phyloP scores from a whole-genome alignment of 1,139 yeast species.

The Yamadazyma membranifaciens region DNA sequence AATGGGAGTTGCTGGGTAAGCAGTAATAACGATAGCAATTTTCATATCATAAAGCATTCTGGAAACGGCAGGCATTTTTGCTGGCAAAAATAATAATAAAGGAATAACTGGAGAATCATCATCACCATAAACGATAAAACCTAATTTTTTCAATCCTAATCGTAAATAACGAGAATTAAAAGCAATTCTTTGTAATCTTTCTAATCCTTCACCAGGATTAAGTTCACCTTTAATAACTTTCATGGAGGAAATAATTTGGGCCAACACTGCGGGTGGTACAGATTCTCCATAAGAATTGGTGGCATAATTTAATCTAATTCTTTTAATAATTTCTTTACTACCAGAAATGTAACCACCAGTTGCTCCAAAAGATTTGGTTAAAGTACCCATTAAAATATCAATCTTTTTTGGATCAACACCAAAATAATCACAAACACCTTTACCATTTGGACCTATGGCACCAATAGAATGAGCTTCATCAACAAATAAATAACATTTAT shows the following conservation, averaged over 20 bases:
- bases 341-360: constrained; percentile 97
- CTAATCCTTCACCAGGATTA: constrained; percentile 90
- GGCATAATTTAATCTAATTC: constrained; percentile 69
- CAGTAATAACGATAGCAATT: constrained; percentile 93
- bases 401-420: constrained; percentile 71
- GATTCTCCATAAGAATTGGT: constrained; percentile 81
- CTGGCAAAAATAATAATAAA: constrained; percentile 79
- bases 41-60: constrained; percentile 75
- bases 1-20: constrained; percentile 96
- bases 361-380: constrained; percentile 97
- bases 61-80: constrained; percentile 91
- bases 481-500: constrained; percentile 85
- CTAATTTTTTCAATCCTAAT: constrained; percentile 84
- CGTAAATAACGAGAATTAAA: constrained; percentile 92
- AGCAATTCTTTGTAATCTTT: constrained; percentile 88
- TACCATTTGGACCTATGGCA: constrained; percentile 91
- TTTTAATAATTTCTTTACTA: constrained; percentile 63
- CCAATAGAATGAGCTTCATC: constrained; percentile 99
- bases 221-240: constrained; percentile 76
- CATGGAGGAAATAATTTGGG: constrained; percentile 82
- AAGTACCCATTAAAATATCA: constrained; percentile 94
- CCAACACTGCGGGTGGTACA: constrained; percentile 85
- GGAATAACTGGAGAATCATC: constrained; percentile 98
- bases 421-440: constrained; percentile 94
- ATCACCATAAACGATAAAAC: constrained; percentile 91